phyloP scores from a whole-genome alignment of 2,329 filamentous ascomycete species.

The Fusarium oxysporum region DNA sequence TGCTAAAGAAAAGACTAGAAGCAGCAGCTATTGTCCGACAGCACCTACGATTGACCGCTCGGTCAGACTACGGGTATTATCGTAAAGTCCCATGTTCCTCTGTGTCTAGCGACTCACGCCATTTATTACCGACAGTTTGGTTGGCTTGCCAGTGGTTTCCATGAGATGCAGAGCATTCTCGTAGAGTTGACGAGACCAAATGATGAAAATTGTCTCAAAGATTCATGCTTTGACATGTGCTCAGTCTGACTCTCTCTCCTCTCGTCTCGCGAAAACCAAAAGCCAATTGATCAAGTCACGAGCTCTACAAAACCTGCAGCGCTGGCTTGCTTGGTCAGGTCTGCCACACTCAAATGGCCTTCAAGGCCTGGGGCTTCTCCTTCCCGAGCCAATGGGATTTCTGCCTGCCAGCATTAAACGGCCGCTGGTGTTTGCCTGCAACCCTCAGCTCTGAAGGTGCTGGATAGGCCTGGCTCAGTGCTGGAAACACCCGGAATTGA shows the following conservation, averaged over 20 bases:
- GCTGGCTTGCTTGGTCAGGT: slow-evolving; percentile 11
- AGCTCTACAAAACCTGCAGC: slow-evolving; percentile 29
- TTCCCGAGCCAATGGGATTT: slow-evolving; percentile 25
- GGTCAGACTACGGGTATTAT: slow-evolving; percentile 24
- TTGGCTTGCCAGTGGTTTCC: not conserved
- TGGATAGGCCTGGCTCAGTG: not conserved
- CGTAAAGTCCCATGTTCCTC: slow-evolving; percentile 17
- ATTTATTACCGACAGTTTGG: slow-evolving; percentile 7
- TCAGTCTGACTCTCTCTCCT: not conserved
- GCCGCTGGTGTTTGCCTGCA: slow-evolving; percentile 17
- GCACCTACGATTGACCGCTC: slow-evolving; percentile 15
- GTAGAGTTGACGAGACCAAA: not conserved
- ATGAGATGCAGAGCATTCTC: slow-evolving; percentile 5
- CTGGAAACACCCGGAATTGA: slow-evolving; percentile 8
- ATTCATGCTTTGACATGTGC: slow-evolving; percentile 21
- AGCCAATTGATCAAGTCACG: slow-evolving; percentile 32
- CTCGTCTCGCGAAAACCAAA: not conserved
- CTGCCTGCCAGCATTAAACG: slow-evolving; percentile 24
- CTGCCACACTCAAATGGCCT: slow-evolving; percentile 21
- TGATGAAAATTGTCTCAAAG: slow-evolving; percentile 6
- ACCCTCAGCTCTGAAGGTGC: slow-evolving; percentile 16
- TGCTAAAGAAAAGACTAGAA: slow-evolving; percentile 9
- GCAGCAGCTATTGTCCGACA: not conserved
- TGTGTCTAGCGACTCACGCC: slow-evolving; percentile 5
- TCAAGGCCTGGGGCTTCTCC: not conserved